Percentiles rank a stretch among this genome's conserved stretches.
phyloP scores from a whole-genome alignment of 148 eudicot genomes.

The Salicornia ramosissima region DNA sequence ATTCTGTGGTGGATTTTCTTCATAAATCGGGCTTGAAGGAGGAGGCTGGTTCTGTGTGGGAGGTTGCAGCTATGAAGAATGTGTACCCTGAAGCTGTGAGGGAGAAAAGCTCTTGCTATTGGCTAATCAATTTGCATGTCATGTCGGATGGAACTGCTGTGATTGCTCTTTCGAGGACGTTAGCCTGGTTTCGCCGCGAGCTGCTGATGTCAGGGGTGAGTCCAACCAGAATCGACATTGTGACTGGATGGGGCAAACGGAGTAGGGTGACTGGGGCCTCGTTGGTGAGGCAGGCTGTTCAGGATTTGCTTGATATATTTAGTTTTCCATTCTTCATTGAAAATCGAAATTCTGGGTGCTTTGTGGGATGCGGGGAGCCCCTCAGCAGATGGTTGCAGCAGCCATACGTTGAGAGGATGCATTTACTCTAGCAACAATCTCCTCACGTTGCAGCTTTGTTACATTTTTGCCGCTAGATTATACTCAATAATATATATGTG shows the following conservation, averaged over 20 bases:
- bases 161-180: conserved; percentile 85
- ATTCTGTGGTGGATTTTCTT: conserved; percentile 83
- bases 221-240: conserved; percentile 80
- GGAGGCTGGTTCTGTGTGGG: conserved; percentile 98
- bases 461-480: no score
- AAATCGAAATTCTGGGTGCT: conserved; percentile 82
- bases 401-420: conserved; percentile 90
- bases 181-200: conserved; percentile 70
- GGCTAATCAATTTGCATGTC: conserved; percentile 96
- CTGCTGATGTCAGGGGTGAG: conserved; percentile 54
- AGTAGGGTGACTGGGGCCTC: conserved; percentile 88
- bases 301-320: conserved; percentile 65
- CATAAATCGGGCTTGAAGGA: conserved; percentile 93
- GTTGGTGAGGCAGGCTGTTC: conserved; percentile 84
- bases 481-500: conserved; percentile 14
- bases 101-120: conserved; percentile 66
- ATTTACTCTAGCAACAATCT: conserved; percentile 67
- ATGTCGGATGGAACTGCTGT: conserved; percentile 99
- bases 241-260: conserved; percentile 97
- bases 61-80: conserved; percentile 87
- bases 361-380: conserved; percentile 91
- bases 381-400: conserved; percentile 74
- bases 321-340: conserved; percentile 71
- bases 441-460: no score
- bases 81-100: conserved; percentile 84